Evolutionary conservation across 768 basidiomycete species (phyloP), one percentile per base, ranked within the genome.

Genomic region (Saitozyma podzolica): DNA sequence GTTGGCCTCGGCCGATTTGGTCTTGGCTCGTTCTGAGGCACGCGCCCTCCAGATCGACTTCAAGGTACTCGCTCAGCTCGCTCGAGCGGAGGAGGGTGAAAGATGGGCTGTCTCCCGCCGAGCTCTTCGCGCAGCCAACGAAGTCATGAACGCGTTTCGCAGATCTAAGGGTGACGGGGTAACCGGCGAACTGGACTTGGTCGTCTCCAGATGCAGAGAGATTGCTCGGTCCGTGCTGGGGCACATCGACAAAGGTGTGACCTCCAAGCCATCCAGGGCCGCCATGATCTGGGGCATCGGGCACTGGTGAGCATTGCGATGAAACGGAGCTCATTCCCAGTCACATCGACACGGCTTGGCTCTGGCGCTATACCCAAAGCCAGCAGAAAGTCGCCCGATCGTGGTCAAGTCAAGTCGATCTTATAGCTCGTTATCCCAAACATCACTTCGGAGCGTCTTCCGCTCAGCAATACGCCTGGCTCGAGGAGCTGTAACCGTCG

Each of bases 391-490:
- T 91, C 9, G 94, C 95, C 8, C 86, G 93, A 13, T 92, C 90
- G 0, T 97, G 94, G 93, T 88, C 91, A 0, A 94, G 93, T 2
- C 93, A 96, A 77, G 61, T 93, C 16, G 92, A 97, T 76, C 85
- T 97, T 52, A 96, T 97, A 90, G 88, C 91, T 29, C 87, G 92
- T 14, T 97, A 92, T 77, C 92, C 92, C 0, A 94, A 96, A 75
- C 91, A 95, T 74, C 84, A 89, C 16, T 98, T 98, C 77, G 84
- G 87, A 1, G 80, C 80, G 2, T 73, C 73, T 6, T 77, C 78
- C 40, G 80, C 80, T 2, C 78, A 80, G 55, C 94, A 98, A 77
- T 96, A 86, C 82, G 91, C 92, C 74, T 97, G 93, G 94, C 86
- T 97, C 19, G 92, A 97, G 76, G 79, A 64, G 43, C 83, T 89